These are phyloP conservation scores for Trypanosoma rangeli DNA, from an alignment of 208 protist genomes.

Conservation along the genomic window DNA sequence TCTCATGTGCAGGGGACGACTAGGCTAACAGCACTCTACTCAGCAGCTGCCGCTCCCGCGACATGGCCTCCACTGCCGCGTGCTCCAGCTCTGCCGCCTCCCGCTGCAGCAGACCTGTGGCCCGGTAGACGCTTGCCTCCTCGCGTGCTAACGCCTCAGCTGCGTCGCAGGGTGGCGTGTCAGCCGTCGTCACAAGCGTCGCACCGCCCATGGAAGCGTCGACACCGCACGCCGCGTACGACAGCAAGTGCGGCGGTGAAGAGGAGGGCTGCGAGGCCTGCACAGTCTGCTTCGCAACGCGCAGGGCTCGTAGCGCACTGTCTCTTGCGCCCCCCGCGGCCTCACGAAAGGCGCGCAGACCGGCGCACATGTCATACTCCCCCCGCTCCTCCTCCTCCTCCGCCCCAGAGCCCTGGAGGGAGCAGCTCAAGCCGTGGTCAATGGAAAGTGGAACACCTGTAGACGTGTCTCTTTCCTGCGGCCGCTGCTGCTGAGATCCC, in stretches of 20 bases:
- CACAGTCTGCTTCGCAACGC: conserved; percentile 9
- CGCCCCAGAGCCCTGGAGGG: background rate
- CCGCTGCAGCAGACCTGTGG: conserved; percentile 9
- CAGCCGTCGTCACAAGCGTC: background rate
- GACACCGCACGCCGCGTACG: background rate
- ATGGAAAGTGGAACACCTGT: conserved; percentile 12
- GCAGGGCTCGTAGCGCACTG: conserved; percentile 13
- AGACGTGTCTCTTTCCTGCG: background rate
- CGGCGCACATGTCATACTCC: conserved; percentile 5
- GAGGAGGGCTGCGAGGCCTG: background rate
- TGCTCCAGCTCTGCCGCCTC: conserved; percentile 18
- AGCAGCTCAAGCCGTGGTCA: conserved; percentile 8
- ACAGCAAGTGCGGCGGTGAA: background rate
- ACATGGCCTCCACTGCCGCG: conserved; percentile 4
- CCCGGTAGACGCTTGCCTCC: conserved; percentile 14
- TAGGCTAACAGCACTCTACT: conserved; percentile 13
- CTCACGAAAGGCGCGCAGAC: conserved; percentile 23
- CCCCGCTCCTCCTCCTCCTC: background rate
- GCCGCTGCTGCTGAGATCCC: background rate
- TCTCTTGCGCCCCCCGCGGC: conserved; percentile 8
- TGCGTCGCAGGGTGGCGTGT: background rate
- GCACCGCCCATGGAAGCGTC: background rate
- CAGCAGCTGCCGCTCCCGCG: conserved; percentile 20
- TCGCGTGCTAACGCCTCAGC: conserved; percentile 8
- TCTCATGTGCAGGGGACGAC: background rate